phyloP scores from a whole-genome alignment of 306 rosid genomes.

The Citrullus mucosospermus region DNA sequence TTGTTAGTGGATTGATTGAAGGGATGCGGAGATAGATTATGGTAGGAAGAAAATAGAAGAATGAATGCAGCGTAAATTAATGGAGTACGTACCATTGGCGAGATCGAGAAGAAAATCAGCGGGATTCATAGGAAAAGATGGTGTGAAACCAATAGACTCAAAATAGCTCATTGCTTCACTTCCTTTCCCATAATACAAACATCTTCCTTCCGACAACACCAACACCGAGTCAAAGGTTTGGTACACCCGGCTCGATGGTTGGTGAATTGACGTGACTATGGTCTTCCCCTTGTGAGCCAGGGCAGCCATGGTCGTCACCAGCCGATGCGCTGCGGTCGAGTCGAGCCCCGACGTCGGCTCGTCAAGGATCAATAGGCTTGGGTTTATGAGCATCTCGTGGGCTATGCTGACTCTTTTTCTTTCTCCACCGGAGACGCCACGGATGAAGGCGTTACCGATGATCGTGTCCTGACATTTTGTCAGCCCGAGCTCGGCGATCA shows the following conservation, averaged over 20 bases:
- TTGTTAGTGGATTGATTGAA: no score
- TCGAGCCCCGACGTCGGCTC: slow-evolving; percentile 91
- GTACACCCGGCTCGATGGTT: slow-evolving; percentile 78
- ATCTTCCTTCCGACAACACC: slow-evolving; percentile 51
- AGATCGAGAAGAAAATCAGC: slow-evolving; percentile 91
- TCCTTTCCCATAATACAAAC: slow-evolving; percentile 59
- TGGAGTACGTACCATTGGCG: slow-evolving; percentile 62
- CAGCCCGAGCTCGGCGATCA: slow-evolving; percentile 48
- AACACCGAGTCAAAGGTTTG: slow-evolving; percentile 61
- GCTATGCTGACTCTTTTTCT: slow-evolving; percentile 78
- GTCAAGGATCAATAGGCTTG: slow-evolving; percentile 54
- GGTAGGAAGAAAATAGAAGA: no score
- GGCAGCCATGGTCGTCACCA: slow-evolving; percentile 29
- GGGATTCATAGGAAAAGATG: slow-evolving; percentile 72
- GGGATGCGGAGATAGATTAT: no score
- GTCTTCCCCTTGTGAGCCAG: slow-evolving; percentile 74
- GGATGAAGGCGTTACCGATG: slow-evolving; percentile 61
- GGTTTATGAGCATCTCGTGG: slow-evolving; percentile 73
- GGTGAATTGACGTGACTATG: slow-evolving; percentile 70
- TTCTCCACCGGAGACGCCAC: slow-evolving; percentile 89
- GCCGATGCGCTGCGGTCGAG: slow-evolving; percentile 73
- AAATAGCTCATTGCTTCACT: slow-evolving; percentile 52
- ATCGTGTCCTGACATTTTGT: slow-evolving; percentile 62
- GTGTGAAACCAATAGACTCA: slow-evolving; percentile 52
- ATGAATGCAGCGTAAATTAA: no score